These are phyloP conservation scores for Punctularia strigosozonata DNA, from an alignment of 768 basidiomycete species.

Conservation along the genomic window DNA sequence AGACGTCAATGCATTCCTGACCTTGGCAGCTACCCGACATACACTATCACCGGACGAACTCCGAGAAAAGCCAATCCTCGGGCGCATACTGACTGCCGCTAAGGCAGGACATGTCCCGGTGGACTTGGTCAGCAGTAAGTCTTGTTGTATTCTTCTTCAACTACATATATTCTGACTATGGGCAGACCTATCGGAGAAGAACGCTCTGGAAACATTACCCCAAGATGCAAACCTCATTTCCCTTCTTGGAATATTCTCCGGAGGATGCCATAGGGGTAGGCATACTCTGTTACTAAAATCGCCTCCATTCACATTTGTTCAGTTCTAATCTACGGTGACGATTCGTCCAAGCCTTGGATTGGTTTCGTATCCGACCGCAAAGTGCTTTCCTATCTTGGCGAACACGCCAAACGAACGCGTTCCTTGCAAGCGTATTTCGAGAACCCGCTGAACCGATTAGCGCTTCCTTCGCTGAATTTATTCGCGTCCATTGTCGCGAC, in stretches of 20 bases:
- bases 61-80: conserved; percentile 43
- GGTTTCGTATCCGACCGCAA: conserved; percentile 70
- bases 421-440: conserved; percentile 36
- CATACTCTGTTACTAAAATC: neutral
- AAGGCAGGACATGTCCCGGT: conserved; percentile 65
- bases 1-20: conserved; percentile 82
- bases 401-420: conserved; percentile 34
- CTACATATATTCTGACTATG: conserved; percentile 2
- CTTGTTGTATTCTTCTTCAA: conserved; percentile 1
- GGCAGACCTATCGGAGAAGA: conserved; percentile 77
- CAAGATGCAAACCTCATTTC: conserved; percentile 53
- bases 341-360: conserved; percentile 33
- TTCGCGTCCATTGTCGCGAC: conserved; percentile 53
- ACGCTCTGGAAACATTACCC: conserved; percentile 54
- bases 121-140: conserved; percentile 66
- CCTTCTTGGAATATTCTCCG: conserved; percentile 53
- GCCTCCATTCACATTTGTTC: neutral
- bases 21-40: conserved; percentile 70
- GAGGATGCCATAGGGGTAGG: conserved; percentile 63
- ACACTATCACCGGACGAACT: conserved; percentile 52
- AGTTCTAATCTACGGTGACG: conserved; percentile 50
- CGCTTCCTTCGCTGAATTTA: conserved; percentile 55
- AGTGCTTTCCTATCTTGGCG: conserved; percentile 58
- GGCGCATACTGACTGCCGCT: conserved; percentile 65
- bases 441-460: conserved; percentile 41